Base-by-base conservation (phyloP, 345 rosid species). In the Hypericum androsaemum region DNA sequence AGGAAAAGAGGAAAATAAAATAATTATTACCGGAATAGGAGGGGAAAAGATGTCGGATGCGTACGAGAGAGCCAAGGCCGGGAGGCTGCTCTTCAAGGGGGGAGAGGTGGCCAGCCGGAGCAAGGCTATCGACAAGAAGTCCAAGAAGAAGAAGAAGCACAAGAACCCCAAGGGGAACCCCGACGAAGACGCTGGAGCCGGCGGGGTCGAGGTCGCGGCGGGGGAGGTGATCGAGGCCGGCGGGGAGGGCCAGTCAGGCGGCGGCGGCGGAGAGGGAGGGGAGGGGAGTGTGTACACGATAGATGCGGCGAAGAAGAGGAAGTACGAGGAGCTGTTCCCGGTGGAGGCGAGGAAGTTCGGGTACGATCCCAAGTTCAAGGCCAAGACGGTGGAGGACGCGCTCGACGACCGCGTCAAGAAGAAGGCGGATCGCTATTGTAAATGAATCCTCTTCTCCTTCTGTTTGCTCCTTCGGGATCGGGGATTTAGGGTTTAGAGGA, bases 321-420 rank as follows among this genome's bases (percentile, higher is more conserved):
- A 89, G 69, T 89, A 89, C 77, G 89, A 83, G 52, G 75, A 86
- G 71, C 72, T 89, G 7, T 89, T 89, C 50, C 97, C 94, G 5
- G 97, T 89, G 49, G 95, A 89, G 72, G 62, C 95, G 6, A 83
- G 74, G 73, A 89, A 70, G 65, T 89, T 89, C 61, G 72, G 88
- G 6, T 89, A 86, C 72, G 66, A 80, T 39, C 79, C 87, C 7
- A 78, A 89, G 68, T 39, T 74, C 22, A 64, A 57, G 44, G 62
- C 74, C 44, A 78, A 73, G 41, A 59, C 82, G 1, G 77, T 80
- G 1, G 97, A 76, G 65, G 74, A 83, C 11, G 94, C 90, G 41
- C 89, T 89, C n/a, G 94, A 89, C 40, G 97, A 89, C 62, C 95
- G 95, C 12, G 94, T 86, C 47, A 81, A 84, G 80, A 89, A 86